phyloP scores from a whole-genome alignment of 805 yeast species.

The Cyberlindnera euphorbiae region DNA sequence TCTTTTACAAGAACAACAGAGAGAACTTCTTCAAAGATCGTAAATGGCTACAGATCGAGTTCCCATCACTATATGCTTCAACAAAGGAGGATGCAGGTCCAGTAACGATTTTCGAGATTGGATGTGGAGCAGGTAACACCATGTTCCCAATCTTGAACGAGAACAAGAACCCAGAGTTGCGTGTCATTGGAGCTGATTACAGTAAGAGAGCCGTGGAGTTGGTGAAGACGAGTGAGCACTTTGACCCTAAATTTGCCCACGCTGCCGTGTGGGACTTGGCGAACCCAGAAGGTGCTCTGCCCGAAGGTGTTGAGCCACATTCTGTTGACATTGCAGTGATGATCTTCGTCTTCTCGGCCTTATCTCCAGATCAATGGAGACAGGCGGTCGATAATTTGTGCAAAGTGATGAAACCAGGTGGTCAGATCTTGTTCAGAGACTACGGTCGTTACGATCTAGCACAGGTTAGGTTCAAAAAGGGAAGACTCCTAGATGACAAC shows the following conservation, averaged over 20 bases:
- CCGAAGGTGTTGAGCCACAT: conserved; percentile 76
- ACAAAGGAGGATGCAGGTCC: conserved; percentile 71
- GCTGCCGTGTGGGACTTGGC: conserved; percentile 97
- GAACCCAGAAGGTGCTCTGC: conserved; percentile 64
- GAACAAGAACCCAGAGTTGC: conserved; percentile 73
- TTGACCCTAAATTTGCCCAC: conserved; percentile 56
- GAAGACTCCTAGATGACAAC: conserved; percentile 82
- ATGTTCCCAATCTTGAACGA: conserved; percentile 83
- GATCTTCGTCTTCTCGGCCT: conserved; percentile 91
- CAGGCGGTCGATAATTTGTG: conserved; percentile 69
- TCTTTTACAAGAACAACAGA: conserved; percentile 82
- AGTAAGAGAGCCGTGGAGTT: conserved; percentile 85
- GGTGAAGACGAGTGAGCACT: conserved; percentile 61
- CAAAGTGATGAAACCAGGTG: conserved; percentile 86
- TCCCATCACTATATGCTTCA: conserved; percentile 77
- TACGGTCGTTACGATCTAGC: conserved; percentile 96
- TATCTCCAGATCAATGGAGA: conserved; percentile 88
- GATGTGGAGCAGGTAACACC: conserved; percentile 98
- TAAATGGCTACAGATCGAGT: conserved; percentile 93
- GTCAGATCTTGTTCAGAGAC: conserved; percentile 82
- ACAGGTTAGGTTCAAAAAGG: conserved; percentile 87
- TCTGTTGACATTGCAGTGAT: conserved; percentile 90
- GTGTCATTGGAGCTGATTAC: conserved; percentile 83
- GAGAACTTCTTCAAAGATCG: conserved; percentile 96
- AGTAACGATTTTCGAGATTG: conserved; percentile 78